These are phyloP conservation scores for Plasmodium ovale DNA, from an alignment of 169 alveolate genomes.

Conservation along the genomic window DNA sequence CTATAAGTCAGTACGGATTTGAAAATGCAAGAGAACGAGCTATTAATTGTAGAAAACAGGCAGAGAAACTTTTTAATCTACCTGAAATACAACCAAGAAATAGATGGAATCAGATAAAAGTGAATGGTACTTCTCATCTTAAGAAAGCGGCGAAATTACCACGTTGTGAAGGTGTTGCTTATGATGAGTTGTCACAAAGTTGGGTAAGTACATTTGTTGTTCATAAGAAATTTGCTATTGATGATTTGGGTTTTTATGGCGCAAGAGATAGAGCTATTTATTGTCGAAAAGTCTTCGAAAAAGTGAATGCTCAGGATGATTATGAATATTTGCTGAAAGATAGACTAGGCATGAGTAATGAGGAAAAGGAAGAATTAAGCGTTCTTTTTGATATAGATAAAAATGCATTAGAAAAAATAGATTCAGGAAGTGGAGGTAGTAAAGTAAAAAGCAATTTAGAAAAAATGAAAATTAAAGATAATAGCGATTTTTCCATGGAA, in stretches of 20 bases:
- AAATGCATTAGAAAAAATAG: slow-evolving; percentile 38
- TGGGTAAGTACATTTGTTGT: slow-evolving; percentile 77
- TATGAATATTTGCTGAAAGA: slow-evolving; percentile 56
- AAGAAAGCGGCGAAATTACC: slow-evolving; percentile 69
- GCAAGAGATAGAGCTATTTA: slow-evolving; percentile 66
- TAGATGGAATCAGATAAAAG: slow-evolving; percentile 67
- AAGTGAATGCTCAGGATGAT: slow-evolving; percentile 46
- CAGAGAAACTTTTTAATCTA: slow-evolving; percentile 60
- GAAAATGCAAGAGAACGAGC: slow-evolving; percentile 73
- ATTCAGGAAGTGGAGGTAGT: not conserved
- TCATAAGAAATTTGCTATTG: slow-evolving; percentile 72
- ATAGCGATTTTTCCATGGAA: slow-evolving; percentile 11
- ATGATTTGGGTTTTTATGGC: slow-evolving; percentile 65
- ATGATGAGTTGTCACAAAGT: slow-evolving; percentile 73
- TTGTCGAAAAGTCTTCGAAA: slow-evolving; percentile 68
- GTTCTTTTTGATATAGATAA: slow-evolving; percentile 37
- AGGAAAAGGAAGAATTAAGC: slow-evolving; percentile 55
- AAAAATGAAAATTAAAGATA: slow-evolving; percentile 29
- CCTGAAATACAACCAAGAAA: slow-evolving; percentile 77
- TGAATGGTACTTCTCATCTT: slow-evolving; percentile 57
- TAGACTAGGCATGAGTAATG: slow-evolving; percentile 44
- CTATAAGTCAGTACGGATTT: slow-evolving; percentile 75
- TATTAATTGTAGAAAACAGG: slow-evolving; percentile 71
- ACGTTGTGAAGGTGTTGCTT: slow-evolving; percentile 73
- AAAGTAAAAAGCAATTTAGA: slow-evolving; percentile 25